Conservation (phyloP, 2,329 filamentous ascomycete species). For the Colletotrichum simmondsii region DNA sequence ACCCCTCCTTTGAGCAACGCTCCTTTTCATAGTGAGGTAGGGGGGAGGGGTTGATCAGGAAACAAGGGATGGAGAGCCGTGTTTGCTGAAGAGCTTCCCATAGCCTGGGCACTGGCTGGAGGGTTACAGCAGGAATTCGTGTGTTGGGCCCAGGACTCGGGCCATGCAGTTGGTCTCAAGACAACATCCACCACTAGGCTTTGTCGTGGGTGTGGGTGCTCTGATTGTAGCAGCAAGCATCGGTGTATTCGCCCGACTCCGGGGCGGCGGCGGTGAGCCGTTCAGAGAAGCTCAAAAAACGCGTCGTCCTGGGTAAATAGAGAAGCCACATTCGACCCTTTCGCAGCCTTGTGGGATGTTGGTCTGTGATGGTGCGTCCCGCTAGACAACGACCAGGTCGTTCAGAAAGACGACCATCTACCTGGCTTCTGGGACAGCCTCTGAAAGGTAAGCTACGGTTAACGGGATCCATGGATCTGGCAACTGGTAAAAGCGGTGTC, state of each 20-base stretch:
- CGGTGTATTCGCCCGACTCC: neutral
- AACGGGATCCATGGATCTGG: conserved; percentile 28
- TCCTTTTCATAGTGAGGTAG: conserved; percentile 4
- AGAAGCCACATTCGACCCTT: neutral
- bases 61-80: conserved; percentile 24
- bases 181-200: conserved; percentile 4
- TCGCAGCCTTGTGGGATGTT: conserved; percentile 7
- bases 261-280: neutral
- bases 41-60: conserved; percentile 14
- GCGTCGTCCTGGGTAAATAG: neutral
- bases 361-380: conserved; percentile 21
- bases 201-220: conserved; percentile 11
- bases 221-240: neutral
- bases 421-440: conserved; percentile 31
- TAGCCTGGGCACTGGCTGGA: conserved; percentile 24
- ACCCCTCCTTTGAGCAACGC: conserved; percentile 28
- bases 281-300: neutral
- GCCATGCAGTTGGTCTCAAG: conserved; percentile 23
- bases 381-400: conserved; percentile 14
- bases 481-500: conserved; percentile 34
- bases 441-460: conserved; percentile 14
- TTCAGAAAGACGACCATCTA: conserved; percentile 26
- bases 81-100: conserved; percentile 30
- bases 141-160: conserved; percentile 20
- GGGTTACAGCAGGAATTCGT: conserved; percentile 10